phyloP scores from a whole-genome alignment of 2,329 filamentous ascomycete genomes.

The Thyridium curvatum region DNA sequence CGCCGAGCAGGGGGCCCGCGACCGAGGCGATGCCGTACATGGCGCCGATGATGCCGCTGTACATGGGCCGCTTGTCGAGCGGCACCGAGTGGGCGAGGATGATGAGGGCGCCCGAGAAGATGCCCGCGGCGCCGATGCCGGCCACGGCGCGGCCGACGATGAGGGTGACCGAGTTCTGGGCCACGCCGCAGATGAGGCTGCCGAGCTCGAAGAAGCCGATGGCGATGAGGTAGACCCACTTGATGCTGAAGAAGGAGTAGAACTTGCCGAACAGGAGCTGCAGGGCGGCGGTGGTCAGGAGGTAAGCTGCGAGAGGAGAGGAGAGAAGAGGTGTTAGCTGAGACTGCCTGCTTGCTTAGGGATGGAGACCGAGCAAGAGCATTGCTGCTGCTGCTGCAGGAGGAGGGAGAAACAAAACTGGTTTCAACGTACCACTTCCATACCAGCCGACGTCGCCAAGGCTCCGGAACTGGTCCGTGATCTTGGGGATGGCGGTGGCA shows the following conservation, averaged over 20 bases:
- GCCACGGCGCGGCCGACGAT: conserved; percentile 15
- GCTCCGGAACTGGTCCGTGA: conserved; percentile 26
- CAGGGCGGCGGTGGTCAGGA: conserved; percentile 24
- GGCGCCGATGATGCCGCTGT: conserved; percentile 25
- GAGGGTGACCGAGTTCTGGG: conserved; percentile 12
- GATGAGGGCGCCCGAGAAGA: conserved; percentile 27
- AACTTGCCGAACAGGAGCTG: conserved; percentile 25
- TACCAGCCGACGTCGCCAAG: conserved; percentile 37
- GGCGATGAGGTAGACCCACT: conserved; percentile 22
- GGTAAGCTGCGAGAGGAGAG: conserved; percentile 16
- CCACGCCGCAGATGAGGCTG: conserved; percentile 23
- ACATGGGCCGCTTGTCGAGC: conserved; percentile 11
- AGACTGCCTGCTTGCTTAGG: no score
- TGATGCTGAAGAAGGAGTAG: conserved; percentile 29
- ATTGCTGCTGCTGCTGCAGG: no score
- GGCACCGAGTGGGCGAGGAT: conserved; percentile 22
- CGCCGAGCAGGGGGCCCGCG: conserved; percentile 14
- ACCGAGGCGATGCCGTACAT: conserved; percentile 33
- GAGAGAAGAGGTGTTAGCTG: not conserved
- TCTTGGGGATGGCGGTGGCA: conserved; percentile 26
- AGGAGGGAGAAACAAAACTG: no score
- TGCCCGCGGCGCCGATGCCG: conserved; percentile 25
- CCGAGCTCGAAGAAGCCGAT: conserved; percentile 29
- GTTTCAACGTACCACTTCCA: conserved; percentile 14
- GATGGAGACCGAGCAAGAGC: no score